A percentile compares a stretch with the other conserved stretches of the same genome.
phyloP scores from a whole-genome alignment of 352 stramenopile genomes.

The Phytophthora vignae region DNA sequence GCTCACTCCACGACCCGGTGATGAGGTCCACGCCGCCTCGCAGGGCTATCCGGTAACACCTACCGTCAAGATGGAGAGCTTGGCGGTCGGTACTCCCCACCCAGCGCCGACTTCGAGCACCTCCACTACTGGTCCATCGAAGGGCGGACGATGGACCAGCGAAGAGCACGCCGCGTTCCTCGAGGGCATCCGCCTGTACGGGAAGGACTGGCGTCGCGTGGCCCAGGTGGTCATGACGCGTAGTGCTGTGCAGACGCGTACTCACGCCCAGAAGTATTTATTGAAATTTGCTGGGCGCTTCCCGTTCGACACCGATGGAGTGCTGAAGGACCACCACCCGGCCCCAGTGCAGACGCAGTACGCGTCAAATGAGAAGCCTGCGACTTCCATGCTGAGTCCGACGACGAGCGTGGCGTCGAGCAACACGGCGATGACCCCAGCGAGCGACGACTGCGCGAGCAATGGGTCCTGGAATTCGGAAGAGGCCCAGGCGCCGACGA shows the following conservation, averaged over 20 bases:
- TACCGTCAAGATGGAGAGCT: constrained; percentile 41
- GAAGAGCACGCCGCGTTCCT: constrained; percentile 89
- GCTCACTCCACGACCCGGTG: constrained; percentile 32
- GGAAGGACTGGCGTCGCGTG: constrained; percentile 89
- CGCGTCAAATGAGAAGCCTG: constrained; percentile 7
- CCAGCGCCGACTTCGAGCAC: constrained; percentile 18
- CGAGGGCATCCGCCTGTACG: constrained; percentile 87
- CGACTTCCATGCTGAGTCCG: constrained; percentile 35
- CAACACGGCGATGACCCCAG: constrained; percentile 31
- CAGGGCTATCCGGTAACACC: constrained; percentile 23
- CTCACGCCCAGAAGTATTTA: constrained; percentile 94
- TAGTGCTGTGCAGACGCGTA: constrained; percentile 89
- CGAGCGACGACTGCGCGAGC: constrained; percentile 42
- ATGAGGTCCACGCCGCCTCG: constrained; percentile 11
- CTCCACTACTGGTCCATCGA: constrained; percentile 46
- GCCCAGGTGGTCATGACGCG: constrained; percentile 85
- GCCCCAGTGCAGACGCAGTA: constrained; percentile 23
- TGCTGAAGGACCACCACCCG: constrained; percentile 46
- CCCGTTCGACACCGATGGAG: constrained; percentile 67
- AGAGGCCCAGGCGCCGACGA: constrained; percentile 28
- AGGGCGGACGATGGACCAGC: constrained; percentile 89
- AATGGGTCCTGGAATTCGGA: constrained; percentile 49
- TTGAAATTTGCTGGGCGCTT: constrained; percentile 90
- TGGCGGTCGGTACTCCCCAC: constrained; percentile 27
- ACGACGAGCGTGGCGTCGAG: constrained; percentile 41